Conservation (phyloP, 345 rosid species). For the Crucihimalaya himalaica region DNA sequence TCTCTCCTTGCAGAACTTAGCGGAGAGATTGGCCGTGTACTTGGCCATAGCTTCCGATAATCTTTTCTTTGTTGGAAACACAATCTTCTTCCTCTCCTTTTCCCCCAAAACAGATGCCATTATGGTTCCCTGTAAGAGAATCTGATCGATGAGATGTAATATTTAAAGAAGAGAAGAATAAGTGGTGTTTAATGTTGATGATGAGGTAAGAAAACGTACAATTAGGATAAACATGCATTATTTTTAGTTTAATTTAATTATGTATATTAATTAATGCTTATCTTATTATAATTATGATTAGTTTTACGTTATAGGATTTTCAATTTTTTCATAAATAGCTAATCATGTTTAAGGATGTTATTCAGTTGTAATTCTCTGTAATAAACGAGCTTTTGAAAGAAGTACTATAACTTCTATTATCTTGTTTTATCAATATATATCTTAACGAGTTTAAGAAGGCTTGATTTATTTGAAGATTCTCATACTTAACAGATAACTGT, state of each 20-base stretch:
- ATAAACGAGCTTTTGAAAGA: no score
- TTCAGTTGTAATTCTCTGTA: no score
- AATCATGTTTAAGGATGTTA: no score
- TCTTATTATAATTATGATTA: background rate
- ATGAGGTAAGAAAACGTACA: background rate
- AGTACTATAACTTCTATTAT: no score
- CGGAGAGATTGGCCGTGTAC: constrained; percentile 62
- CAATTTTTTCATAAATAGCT: background rate
- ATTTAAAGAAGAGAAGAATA: background rate
- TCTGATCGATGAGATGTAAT: background rate
- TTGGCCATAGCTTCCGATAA: constrained; percentile 59
- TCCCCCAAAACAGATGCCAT: background rate
- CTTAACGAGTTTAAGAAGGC: no score
- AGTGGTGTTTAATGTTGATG: background rate
- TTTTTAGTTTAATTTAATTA: background rate
- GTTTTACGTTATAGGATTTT: background rate
- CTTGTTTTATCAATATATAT: no score
- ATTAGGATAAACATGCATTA: background rate
- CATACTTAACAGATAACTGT: no score
- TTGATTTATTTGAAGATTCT: no score
- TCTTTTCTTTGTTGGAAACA: constrained; percentile 22
- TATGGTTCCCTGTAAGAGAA: background rate
- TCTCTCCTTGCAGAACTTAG: constrained; percentile 52
- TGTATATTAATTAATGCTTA: background rate
- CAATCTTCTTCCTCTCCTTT: background rate